These are phyloP conservation scores for Thermothielavioides terrestris DNA, from an alignment of 495 filamentous ascomycete species.

Conservation along the genomic window DNA sequence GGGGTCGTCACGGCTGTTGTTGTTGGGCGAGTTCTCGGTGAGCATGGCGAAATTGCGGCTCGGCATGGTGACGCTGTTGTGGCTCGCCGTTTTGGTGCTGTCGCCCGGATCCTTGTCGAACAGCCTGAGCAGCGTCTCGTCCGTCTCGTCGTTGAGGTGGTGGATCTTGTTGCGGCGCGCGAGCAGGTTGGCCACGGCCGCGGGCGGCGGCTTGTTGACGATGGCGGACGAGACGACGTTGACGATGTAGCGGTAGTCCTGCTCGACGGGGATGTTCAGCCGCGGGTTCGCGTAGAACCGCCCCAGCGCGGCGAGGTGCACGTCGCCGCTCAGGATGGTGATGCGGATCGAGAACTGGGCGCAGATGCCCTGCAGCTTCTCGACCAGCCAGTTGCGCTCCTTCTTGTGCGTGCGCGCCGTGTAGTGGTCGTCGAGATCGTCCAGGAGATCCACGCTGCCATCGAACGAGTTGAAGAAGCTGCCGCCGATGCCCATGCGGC, in stretches of 20 bases:
- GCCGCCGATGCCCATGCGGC: conserved; percentile 76
- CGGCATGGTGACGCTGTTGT: conserved; percentile 84
- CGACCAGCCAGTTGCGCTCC: conserved; percentile 67
- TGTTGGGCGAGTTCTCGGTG: conserved; percentile 53
- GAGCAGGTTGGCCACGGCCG: conserved; percentile 79
- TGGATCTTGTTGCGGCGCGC: conserved; percentile 85
- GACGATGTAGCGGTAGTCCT: conserved; percentile 90
- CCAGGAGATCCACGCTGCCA: conserved; percentile 78
- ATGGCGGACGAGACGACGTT: conserved; percentile 82
- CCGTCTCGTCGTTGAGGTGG: conserved; percentile 72
- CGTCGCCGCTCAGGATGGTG: conserved; percentile 85
- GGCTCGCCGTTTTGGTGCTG: conserved; percentile 53
- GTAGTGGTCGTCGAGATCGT: conserved; percentile 94
- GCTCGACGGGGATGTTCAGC: conserved; percentile 66
- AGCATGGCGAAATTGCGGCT: conserved; percentile 80
- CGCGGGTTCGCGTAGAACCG: conserved; percentile 89
- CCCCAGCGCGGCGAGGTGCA: conserved; percentile 85
- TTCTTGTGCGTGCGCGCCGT: conserved; percentile 85
- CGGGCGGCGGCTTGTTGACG: conserved; percentile 87
- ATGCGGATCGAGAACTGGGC: conserved; percentile 66
- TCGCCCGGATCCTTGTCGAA: conserved; percentile 78
- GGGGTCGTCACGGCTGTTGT: too few species aligned
- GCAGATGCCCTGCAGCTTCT: conserved; percentile 64
- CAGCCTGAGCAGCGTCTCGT: conserved; percentile 80
- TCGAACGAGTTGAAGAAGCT: conserved; percentile 90